Percentiles rank a stretch among this genome's conserved stretches.
phyloP scores from a whole-genome alignment of 306 rosid species.

The Pyrus pyrifolia region DNA sequence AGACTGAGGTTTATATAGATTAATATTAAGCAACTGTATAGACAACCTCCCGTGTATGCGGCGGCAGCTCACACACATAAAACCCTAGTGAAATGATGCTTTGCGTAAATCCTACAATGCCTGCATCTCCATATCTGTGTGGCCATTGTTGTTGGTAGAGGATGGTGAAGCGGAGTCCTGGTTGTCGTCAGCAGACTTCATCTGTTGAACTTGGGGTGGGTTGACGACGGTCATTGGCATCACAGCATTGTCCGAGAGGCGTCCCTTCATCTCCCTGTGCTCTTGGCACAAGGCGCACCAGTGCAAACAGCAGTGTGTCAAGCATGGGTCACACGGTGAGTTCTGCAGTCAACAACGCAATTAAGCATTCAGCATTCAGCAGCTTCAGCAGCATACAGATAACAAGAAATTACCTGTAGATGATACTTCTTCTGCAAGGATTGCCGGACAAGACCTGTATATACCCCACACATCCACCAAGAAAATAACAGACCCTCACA shows the following conservation, averaged over 20 bases:
- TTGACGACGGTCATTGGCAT: conserved; percentile 73
- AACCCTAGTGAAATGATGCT: background rate
- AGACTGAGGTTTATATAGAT: background rate
- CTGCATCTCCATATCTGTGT: conserved; percentile 77
- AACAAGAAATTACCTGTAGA: conserved; percentile 50
- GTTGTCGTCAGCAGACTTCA: conserved; percentile 47
- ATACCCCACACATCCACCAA: conserved; percentile 99
- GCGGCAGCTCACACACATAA: background rate
- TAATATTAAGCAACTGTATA: background rate
- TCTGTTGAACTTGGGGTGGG: conserved; percentile 84
- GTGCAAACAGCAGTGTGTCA: conserved; percentile 90
- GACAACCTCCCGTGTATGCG: background rate
- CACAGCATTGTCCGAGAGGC: conserved; percentile 54
- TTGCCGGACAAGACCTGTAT: conserved; percentile 86
- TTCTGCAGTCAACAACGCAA: conserved; percentile 42
- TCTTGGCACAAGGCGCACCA: conserved; percentile 98
- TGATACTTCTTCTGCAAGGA: conserved; percentile 86
- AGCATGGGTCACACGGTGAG: conserved; percentile 83
- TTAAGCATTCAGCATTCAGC: background rate
- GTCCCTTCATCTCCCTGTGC: conserved; percentile 89
- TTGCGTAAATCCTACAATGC: conserved; percentile 38
- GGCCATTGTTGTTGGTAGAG: conserved; percentile 43
- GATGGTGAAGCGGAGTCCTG: conserved; percentile 38
- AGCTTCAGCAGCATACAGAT: background rate
- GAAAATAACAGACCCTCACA: conserved; percentile 81